Percentiles rank a stretch among this genome's conserved stretches.
Conservation (phyloP, 495 filamentous ascomycete genomes). For the Jackrogersella multiformis region DNA sequence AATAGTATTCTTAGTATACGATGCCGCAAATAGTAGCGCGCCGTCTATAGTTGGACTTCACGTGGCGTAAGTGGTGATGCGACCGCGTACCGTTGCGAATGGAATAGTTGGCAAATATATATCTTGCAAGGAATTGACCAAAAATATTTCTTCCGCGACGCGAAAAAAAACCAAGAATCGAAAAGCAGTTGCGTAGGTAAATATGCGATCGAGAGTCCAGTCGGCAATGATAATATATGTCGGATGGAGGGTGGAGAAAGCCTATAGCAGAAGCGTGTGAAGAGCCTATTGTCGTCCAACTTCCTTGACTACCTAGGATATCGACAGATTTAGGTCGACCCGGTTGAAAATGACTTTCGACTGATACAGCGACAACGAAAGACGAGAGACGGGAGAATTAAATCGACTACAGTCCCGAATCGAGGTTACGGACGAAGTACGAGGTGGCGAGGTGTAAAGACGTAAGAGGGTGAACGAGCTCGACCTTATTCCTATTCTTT, state of each 20-base stretch:
- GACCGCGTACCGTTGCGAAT: conserved; percentile 30
- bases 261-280: conserved; percentile 23
- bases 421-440: conserved; percentile 16
- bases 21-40: background rate
- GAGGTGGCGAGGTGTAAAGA: background rate
- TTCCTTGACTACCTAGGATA: conserved; percentile 21
- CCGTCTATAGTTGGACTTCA: background rate
- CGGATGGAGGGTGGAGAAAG: conserved; percentile 40
- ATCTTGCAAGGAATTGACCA: background rate
- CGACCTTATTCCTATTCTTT: conserved; percentile 12
- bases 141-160: conserved; percentile 3
- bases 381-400: conserved; percentile 15
- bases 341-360: conserved; percentile 11
- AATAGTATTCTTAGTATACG: conserved; percentile 7
- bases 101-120: background rate
- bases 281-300: conserved; percentile 27
- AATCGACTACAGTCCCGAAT: conserved; percentile 29
- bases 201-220: conserved; percentile 31
- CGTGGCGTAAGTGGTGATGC: conserved; percentile 11
- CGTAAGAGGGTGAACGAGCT: background rate
- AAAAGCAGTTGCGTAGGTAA: conserved; percentile 33
- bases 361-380: conserved; percentile 13
- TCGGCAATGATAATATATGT: conserved; percentile 36
- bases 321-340: conserved; percentile 8
- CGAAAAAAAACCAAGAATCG: conserved; percentile 20